Base-by-base conservation (phyloP, 306 rosid species). In the Rosa rugosa region DNA sequence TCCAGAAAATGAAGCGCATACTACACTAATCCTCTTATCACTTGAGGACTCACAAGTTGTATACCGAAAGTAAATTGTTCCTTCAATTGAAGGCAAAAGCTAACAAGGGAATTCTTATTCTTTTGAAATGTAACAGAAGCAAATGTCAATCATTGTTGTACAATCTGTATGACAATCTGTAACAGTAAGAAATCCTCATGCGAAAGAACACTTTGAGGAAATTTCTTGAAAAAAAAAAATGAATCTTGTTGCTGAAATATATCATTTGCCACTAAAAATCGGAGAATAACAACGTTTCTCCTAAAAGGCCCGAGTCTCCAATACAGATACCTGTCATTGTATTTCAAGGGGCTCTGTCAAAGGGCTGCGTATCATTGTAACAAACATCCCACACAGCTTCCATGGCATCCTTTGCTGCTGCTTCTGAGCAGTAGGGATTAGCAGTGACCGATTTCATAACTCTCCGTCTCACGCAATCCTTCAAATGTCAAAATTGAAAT, bases 301-400 rank as follows among this genome's bases (percentile, higher is more conserved):
- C 63, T 44, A 74, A 2, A 17, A 6, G 78, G 67, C 53, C 57
- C n/a, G 22, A 5, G 56, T 59, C 72, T 16, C 31, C 69, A 50
- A 80, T 50, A 56, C 75, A 77, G 42, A 69, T 60, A 11, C 76
- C 23, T 18, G 57, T 42, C 72, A 44, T 18, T 60, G 67, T 22
- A 6, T 69, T 22, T 93, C 83, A 92, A 16, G 97, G 93, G 86
- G 95, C 95, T 84, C 87, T 85, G 69, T 92, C 92, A 67, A 91
- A 95, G 53, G 98, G 99, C 59, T 87, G 71, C 1, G 94, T 91
- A 70, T 95, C 99, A 63, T 92, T 91, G 75, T 92, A 94, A 83
- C 99, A 92, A 77, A 80, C 78, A 81, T 95, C 97, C 99, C 99
- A 94, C 36, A 91, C 93, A 54, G 93, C 91, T 78, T 94, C 98